These are phyloP conservation scores for Kwoniella mangroviensis DNA, from an alignment of 768 basidiomycete species.

Conservation along the genomic window DNA sequence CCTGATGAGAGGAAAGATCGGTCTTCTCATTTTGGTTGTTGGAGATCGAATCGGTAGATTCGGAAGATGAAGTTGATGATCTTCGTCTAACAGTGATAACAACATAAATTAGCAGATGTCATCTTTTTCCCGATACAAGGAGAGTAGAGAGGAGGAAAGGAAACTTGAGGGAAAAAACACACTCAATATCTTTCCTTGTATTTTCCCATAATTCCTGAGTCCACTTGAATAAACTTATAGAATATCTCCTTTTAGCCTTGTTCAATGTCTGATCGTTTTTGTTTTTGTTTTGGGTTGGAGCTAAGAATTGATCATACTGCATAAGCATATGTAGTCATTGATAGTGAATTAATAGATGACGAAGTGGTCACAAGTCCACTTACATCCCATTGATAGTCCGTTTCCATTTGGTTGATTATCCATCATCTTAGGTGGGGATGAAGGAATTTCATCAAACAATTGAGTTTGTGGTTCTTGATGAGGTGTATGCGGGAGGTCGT, in stretches of 20 bases:
- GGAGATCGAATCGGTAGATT: conserved; percentile 3
- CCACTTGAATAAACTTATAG: conserved; percentile 17
- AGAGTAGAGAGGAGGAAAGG: neutral
- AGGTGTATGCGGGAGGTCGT: conserved; percentile 11
- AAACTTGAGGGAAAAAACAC: conserved; percentile 1
- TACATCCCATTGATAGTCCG: neutral
- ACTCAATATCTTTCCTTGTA: conserved; percentile 24
- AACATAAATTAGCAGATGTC: neutral
- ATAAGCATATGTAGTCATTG: too few relatives aligned
- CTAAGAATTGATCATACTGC: neutral
- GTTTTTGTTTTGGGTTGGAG: neutral
- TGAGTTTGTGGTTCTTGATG: conserved; percentile 1
- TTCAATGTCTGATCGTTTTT: conserved; percentile 13
- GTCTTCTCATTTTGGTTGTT: neutral
- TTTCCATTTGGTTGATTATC: neutral
- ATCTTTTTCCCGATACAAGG: neutral
- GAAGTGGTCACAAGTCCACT: neutral
- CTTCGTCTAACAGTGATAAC: conserved; percentile 12
- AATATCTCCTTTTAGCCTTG: conserved; percentile 22
- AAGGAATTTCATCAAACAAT: neutral
- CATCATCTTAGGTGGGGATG: conserved; percentile 1
- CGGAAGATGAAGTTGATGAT: conserved; percentile 16
- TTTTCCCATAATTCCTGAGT: conserved; percentile 25
- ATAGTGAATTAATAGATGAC: too few relatives aligned
- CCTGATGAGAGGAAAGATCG: neutral